Base-by-base conservation (phyloP, 1,139 yeast genomes). In the Yamadazyma oceani region DNA sequence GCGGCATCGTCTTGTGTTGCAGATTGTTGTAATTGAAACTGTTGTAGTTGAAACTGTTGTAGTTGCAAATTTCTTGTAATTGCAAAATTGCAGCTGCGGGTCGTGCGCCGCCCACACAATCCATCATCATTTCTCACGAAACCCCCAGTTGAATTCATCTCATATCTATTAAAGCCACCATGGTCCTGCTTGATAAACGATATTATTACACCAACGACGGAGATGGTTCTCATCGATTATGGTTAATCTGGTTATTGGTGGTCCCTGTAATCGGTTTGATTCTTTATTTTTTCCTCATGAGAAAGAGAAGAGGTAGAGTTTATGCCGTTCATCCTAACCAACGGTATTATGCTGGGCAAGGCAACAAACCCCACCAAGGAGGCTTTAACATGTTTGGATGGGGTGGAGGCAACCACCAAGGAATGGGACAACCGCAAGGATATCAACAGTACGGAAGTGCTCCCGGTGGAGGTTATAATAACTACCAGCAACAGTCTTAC, bases 191-290 rank as follows among this genome's bases (percentile, higher is more conserved):
- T n/a, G n/a, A 19, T 5, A 39, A 36, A 17, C 15, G 39, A 17
- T 39, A 39, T 30, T 42, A 39, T 19, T 28, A 32, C 21, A 8
- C 27, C 17, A 17, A 26, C 17, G 25, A 21, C 12, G 17, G 13
- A n/a, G 9, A 9, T 21, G n/a, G 19, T 24, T 23, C 29, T 8
- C 19, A 32, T n/a, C 23, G 42, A 25, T 42, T 25, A 11, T 42
- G 45, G 45, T 36, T 39, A 11, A 32, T 42, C 9, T 42, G 41
- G 41, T 34, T 42, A 10, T 8, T 42, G 11, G 25, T 30, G 4
- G 31, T 42, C 12, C 45, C 45, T 5, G 16, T 37, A 3, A 19
- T 39, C 12, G 6, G 31, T 6, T 19, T 39, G 19, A 11, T 39
- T 12, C 21, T 42, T 7, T 36, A 35, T 14, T 22, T 36, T 14